A percentile compares a stretch with the other conserved stretches of the same genome.
Conservation (phyloP, 148 eudicot species). For the Rhododendron vialii region DNA sequence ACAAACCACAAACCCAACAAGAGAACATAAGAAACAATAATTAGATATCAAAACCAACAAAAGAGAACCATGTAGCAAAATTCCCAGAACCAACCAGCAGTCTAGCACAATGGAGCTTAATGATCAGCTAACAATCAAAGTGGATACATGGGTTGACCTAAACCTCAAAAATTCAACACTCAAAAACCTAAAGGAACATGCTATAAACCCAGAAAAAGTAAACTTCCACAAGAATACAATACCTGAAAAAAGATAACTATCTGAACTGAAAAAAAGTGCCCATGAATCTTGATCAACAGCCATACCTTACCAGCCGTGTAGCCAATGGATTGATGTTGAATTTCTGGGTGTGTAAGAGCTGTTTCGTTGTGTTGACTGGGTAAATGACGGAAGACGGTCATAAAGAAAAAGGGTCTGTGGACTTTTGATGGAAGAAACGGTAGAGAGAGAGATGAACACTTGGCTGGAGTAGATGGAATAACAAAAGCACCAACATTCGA, state of each 20-base stretch:
- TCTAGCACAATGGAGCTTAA: neutral
- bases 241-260: neutral
- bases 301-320: neutral
- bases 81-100: neutral
- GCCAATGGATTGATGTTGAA: neutral
- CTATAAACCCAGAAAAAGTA: neutral
- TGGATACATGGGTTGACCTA: neutral
- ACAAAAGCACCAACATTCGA: neutral
- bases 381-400: neutral
- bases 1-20: neutral
- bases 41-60: neutral
- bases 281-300: neutral
- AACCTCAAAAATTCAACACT: neutral
- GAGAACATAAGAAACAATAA: neutral
- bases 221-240: neutral
- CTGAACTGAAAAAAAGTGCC: neutral
- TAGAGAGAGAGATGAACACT: neutral
- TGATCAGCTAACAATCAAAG: conserved; percentile 1
- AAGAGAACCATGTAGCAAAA: neutral
- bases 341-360: neutral
- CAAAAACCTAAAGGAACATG: neutral
- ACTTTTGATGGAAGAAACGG: neutral
- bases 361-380: neutral
- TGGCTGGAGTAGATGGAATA: neutral
- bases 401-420: neutral